phyloP scores from a whole-genome alignment of 768 basidiomycete genomes.

The Mycena haematopus region DNA sequence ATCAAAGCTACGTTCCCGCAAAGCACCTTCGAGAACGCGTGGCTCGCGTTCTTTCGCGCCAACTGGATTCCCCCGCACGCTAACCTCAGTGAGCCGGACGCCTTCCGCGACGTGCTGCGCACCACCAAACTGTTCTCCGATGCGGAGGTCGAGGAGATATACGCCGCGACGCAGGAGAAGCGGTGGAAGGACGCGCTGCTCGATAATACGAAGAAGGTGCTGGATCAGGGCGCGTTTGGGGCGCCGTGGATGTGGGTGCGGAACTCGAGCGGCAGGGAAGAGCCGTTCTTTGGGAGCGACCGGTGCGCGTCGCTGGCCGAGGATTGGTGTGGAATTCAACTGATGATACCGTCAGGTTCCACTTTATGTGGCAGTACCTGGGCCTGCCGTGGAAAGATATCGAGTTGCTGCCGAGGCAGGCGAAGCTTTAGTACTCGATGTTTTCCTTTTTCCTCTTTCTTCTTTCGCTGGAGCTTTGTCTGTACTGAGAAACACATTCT shows the following conservation, averaged over 20 bases:
- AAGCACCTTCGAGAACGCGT: slow-evolving; percentile 24
- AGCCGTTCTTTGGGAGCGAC: slow-evolving; percentile 33
- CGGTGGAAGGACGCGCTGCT: slow-evolving; percentile 28
- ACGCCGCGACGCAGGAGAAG: slow-evolving; percentile 18
- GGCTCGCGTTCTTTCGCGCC: slow-evolving; percentile 23
- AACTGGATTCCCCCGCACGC: slow-evolving; percentile 27
- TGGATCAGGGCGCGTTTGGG: slow-evolving; percentile 31
- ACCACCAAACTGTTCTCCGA: slow-evolving; percentile 22
- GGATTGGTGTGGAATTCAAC: neutral
- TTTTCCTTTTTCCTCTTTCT: too few relatives aligned
- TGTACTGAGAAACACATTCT: too few relatives aligned
- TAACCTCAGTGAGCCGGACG: slow-evolving; percentile 18
- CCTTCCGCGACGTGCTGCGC: slow-evolving; percentile 8
- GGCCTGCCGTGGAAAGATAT: slow-evolving; percentile 30
- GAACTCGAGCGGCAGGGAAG: slow-evolving; percentile 27
- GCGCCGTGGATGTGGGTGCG: slow-evolving; percentile 32
- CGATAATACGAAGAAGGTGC: slow-evolving; percentile 28
- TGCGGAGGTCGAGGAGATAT: slow-evolving; percentile 23
- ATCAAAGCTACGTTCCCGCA: slow-evolving; percentile 27
- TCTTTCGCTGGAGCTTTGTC: too few relatives aligned
- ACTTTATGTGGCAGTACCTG: slow-evolving; percentile 30
- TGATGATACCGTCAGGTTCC: slow-evolving; percentile 19
- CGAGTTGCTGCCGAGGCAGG: slow-evolving; percentile 19
- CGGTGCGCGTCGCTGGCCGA: slow-evolving; percentile 11
- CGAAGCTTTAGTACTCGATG: slow-evolving; percentile 10